Percentiles rank a stretch among this genome's conserved stretches.
Conservation (phyloP, 345 rosid genomes). For the Eucalyptus marginata region DNA sequence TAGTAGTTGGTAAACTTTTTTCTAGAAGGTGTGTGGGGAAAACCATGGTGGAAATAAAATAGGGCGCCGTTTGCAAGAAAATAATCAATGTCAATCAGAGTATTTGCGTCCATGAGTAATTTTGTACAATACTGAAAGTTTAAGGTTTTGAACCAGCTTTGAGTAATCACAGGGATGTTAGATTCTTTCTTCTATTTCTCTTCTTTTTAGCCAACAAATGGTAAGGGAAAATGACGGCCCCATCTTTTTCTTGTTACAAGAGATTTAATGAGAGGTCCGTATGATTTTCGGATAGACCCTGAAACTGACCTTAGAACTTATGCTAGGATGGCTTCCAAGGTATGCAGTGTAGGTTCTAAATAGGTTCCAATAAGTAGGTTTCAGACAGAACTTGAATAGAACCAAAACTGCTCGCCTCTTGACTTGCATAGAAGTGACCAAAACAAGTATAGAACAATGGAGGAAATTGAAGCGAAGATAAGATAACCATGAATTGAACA, state of each 20-base stretch:
- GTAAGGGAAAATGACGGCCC: neutral
- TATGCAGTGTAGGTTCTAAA: neutral
- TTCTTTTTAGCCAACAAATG: neutral
- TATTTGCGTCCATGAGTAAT: neutral
- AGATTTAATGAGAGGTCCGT: neutral
- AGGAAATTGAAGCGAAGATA: neutral
- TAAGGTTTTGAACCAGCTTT: neutral
- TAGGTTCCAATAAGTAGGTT: neutral
- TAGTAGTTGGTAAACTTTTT: neutral
- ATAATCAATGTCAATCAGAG: neutral
- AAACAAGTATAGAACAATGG: neutral
- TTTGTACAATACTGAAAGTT: neutral
- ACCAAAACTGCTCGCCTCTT: neutral
- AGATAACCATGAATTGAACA: neutral
- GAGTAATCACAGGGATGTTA: neutral
- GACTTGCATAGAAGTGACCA: neutral
- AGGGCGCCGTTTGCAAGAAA: neutral
- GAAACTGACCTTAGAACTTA: too few relatives aligned
- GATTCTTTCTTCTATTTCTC: neutral
- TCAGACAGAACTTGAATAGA: neutral
- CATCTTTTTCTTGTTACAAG: neutral
- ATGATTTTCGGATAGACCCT: neutral
- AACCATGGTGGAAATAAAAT: neutral
- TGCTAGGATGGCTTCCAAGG: neutral
- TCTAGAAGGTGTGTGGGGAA: neutral